Evolutionary conservation across 169 alveolate genomes (phyloP), one percentile per base, ranked within the genome.

Genomic region (Cryptosporidium baileyi): DNA sequence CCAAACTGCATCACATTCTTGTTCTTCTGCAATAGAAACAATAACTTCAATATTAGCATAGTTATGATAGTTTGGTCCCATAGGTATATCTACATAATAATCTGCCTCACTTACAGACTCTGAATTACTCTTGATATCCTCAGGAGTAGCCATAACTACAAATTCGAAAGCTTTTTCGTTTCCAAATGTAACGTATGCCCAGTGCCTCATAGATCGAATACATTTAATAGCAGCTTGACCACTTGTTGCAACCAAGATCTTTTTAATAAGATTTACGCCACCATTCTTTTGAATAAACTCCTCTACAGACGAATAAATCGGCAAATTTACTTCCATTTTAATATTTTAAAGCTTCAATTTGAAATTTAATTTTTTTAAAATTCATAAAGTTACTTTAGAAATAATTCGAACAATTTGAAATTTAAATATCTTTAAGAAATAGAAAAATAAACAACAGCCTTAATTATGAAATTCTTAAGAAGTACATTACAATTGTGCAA

Each of bases 1-100:
- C 96, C 97, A 96, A 17, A 96, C 98, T 5, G 98, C 98, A 82
- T 95, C 95, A 15, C 93, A 92, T 17, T 92, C 91, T 45, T 89
- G 82, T 45, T 92, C 92, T 40, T 90, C 91, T 2, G 93, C 93
- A 34, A 89, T 80, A 38, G 90, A 45, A 51, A 89, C 90, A 2
- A 89, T 89, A 43, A 89, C 80, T 44, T 82, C 88, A 15, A 92
- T 92, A 41, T 92, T 92, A 32, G 93, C 95, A 79, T 91, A 91
- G 90, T 92, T 92, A 81, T 90, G 88, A 49, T 85, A 60, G 41
- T 90, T 90, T 47, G 93, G 93, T 19, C 94, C 95, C 34, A 89
- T 92, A 0, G 94, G 94, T 15, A 91, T 91, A 28, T 89, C 93
- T 4, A 92, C 93, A 24, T 85, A 89, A 26, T 74, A 61, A 67